Evolutionary conservation across 371 early-diverging fungal species (phyloP).

Genomic region (Apophysomyces ossiformis): DNA sequence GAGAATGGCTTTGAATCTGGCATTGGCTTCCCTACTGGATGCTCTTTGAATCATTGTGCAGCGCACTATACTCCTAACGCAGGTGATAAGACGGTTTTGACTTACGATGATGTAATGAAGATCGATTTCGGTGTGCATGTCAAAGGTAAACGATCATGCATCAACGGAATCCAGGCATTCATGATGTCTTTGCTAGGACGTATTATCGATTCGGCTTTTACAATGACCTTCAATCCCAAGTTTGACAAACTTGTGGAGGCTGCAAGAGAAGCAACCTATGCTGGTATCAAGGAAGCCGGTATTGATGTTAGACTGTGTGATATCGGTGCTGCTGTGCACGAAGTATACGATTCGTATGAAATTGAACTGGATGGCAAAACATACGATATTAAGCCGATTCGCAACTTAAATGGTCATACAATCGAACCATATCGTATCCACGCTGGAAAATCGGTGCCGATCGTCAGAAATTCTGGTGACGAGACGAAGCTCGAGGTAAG

Average conservation of each 20-base stretch:
- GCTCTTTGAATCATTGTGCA: slow-evolving; percentile 97
- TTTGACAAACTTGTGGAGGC: slow-evolving; percentile 92
- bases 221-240: slow-evolving; percentile 93
- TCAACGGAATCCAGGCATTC: background rate
- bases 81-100: slow-evolving; percentile 92
- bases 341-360: slow-evolving; percentile 98
- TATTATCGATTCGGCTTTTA: slow-evolving; percentile 99
- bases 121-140: slow-evolving; percentile 99
- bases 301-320: slow-evolving; percentile 97
- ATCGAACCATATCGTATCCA: slow-evolving; percentile 97
- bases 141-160: slow-evolving; percentile 67
- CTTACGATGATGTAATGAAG: slow-evolving; percentile 97
- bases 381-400: slow-evolving; percentile 94
- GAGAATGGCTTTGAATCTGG: slow-evolving; percentile 90
- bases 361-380: slow-evolving; percentile 95
- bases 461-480: slow-evolving; percentile 88
- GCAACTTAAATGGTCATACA: slow-evolving; percentile 98
- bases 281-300: slow-evolving; percentile 95
- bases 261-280: slow-evolving; percentile 97
- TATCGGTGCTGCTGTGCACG: slow-evolving; percentile 98
- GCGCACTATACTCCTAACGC: slow-evolving; percentile 99
- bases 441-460: slow-evolving; percentile 97
- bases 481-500: slow-evolving; percentile 90
- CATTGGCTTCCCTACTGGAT: slow-evolving; percentile 99
- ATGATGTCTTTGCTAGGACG: slow-evolving; percentile 50